These are phyloP conservation scores for Tetracladium setigerum DNA, from an alignment of 495 filamentous ascomycete species.

Conservation along the genomic window DNA sequence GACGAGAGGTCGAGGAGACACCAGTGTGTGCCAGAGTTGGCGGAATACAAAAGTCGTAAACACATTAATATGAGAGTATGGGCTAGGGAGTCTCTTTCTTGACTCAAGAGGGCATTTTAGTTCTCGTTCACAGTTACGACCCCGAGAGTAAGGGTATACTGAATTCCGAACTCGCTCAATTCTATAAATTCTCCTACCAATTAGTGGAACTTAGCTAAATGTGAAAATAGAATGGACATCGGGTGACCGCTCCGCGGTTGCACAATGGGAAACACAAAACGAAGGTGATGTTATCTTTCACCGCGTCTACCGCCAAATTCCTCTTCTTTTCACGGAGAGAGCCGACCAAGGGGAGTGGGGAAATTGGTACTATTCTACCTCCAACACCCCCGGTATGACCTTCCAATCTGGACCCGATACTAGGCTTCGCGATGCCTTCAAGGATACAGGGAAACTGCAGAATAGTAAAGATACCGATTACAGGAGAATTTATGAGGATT, in stretches of 20 bases:
- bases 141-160: no score
- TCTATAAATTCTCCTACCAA: conserved; percentile 16
- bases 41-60: no score
- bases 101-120: no score
- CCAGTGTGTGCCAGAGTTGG: no score
- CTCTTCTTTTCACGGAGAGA: conserved; percentile 64
- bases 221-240: conserved; percentile 18
- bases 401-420: conserved; percentile 64
- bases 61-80: no score
- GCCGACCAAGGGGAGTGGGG: conserved; percentile 72
- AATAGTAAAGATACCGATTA: conserved; percentile 61
- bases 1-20: no score
- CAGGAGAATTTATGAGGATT: conserved; percentile 63
- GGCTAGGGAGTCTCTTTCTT: no score
- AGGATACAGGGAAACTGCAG: conserved; percentile 49
- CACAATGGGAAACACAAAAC: conserved; percentile 21
- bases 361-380: conserved; percentile 62
- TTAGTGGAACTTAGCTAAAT: conserved; percentile 38
- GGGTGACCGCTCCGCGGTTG: conserved; percentile 10
- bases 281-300: conserved; percentile 35
- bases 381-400: conserved; percentile 25
- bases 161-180: no score
- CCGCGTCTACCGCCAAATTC: conserved; percentile 51
- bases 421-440: conserved; percentile 58
- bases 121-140: no score